phyloP scores from a whole-genome alignment of 768 basidiomycete species.

The Pleurotus pulmonarius region DNA sequence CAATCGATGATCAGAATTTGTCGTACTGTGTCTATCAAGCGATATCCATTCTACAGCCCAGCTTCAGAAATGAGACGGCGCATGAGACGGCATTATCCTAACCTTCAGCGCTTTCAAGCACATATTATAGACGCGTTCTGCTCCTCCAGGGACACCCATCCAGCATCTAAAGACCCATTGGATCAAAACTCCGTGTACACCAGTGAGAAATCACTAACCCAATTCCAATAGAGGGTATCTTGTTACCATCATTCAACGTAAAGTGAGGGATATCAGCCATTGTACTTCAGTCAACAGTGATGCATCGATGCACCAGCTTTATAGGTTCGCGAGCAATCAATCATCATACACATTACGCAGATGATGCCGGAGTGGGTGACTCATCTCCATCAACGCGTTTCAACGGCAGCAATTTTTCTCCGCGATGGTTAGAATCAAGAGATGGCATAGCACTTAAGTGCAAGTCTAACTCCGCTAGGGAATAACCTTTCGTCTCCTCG shows the following conservation, averaged over 20 bases:
- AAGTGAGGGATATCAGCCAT: constrained; percentile 12
- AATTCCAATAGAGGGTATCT: constrained; percentile 27
- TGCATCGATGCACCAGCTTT: too few relatives aligned
- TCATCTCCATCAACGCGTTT: too few relatives aligned
- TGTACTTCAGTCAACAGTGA: too few relatives aligned
- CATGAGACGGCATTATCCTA: neutral
- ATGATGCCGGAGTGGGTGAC: too few relatives aligned
- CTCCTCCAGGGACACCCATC: constrained; percentile 33
- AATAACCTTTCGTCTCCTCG: too few relatives aligned
- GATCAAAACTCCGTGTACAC: neutral
- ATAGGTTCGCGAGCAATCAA: too few relatives aligned
- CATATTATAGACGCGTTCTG: constrained; percentile 37
- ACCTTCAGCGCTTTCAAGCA: constrained; percentile 30
- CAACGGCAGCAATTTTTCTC: too few relatives aligned
- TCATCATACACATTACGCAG: too few relatives aligned
- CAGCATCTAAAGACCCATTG: constrained; percentile 22
- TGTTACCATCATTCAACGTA: constrained; percentile 23
- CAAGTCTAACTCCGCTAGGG: too few relatives aligned
- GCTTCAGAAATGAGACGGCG: neutral
- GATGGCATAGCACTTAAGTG: neutral
- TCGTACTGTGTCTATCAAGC: constrained; percentile 39
- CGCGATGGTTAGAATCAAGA: too few relatives aligned
- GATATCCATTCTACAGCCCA: constrained; percentile 35
- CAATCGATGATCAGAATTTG: neutral
- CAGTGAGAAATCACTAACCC: constrained; percentile 17